Percentiles rank a stretch among this genome's conserved stretches.
Evolutionary conservation across 306 rosid genomes (phyloP).

Genomic region (Elaeagnus macrophylla): DNA sequence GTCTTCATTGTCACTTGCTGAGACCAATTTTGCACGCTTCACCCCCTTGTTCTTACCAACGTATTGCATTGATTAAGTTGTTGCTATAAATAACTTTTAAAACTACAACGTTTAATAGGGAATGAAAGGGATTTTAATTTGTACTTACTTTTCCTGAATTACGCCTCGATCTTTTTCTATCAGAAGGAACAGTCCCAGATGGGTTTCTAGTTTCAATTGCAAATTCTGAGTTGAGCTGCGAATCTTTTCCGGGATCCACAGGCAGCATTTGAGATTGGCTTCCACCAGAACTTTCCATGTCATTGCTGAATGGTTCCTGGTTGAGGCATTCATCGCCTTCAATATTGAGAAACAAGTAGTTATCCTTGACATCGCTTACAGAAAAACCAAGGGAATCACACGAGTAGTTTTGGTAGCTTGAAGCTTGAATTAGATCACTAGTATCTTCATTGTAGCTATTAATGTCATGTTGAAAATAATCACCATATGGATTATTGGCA

Average conservation of each 20-base stretch:
- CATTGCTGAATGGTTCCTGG: slow-evolving; percentile 31
- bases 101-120: not conserved
- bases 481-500: slow-evolving; percentile 11
- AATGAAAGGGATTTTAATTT: not conserved
- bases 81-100: not conserved
- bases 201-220: slow-evolving; percentile 21
- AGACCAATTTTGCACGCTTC: slow-evolving; percentile 35
- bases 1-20: slow-evolving; percentile 30
- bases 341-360: slow-evolving; percentile 15
- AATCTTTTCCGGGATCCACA: slow-evolving; percentile 16
- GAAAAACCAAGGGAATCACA: slow-evolving; percentile 20
- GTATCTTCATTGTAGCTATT: slow-evolving; percentile 8
- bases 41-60: slow-evolving; percentile 35
- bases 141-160: slow-evolving; percentile 36
- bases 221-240: slow-evolving; percentile 20
- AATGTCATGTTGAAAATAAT: slow-evolving; percentile 22
- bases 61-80: slow-evolving; percentile 18
- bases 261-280: slow-evolving; percentile 15
- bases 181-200: slow-evolving; percentile 13
- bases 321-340: slow-evolving; percentile 28
- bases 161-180: slow-evolving; percentile 55
- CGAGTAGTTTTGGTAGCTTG: slow-evolving; percentile 18
- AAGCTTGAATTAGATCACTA: slow-evolving; percentile 13
- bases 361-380: slow-evolving; percentile 22
- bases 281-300: slow-evolving; percentile 23